A percentile compares a stretch with the other conserved stretches of the same genome.
Conservation (phyloP, 2,329 filamentous ascomycete genomes). For the Fusarium lateritium region DNA sequence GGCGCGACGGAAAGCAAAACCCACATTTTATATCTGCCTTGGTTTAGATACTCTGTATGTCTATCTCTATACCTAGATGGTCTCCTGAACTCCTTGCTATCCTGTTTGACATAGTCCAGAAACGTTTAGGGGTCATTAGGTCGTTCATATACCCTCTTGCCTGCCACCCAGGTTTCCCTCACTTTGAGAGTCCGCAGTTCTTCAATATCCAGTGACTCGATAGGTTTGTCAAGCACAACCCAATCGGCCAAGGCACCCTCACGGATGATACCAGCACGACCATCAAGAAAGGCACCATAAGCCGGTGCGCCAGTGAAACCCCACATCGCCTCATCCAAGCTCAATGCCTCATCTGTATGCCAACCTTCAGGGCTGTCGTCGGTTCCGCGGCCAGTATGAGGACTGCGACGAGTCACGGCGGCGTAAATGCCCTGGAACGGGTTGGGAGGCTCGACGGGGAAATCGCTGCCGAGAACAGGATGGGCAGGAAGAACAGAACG, state of each 20-base stretch:
- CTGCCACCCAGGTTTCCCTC: conserved; percentile 78
- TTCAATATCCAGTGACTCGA: conserved; percentile 66
- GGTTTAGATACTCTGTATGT: not conserved
- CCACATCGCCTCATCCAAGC: conserved; percentile 69
- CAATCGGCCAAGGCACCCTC: conserved; percentile 77
- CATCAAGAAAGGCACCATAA: conserved; percentile 71
- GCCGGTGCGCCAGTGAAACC: conserved; percentile 75
- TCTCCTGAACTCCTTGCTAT: conserved; percentile 7
- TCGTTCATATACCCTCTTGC: conserved; percentile 62
- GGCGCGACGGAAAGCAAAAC: not conserved
- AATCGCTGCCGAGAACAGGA: conserved; percentile 77
- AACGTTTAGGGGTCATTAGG: conserved; percentile 4
- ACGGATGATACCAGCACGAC: conserved; percentile 70
- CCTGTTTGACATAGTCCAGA: not conserved
- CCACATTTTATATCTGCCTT: conserved; percentile 11
- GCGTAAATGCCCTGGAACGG: conserved; percentile 80
- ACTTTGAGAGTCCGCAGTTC: conserved; percentile 69
- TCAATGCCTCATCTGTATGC: conserved; percentile 72
- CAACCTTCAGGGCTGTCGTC: conserved; percentile 67
- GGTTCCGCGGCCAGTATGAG: conserved; percentile 67
- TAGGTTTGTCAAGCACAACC: conserved; percentile 75
- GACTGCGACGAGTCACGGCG: conserved; percentile 73
- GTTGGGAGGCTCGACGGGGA: conserved; percentile 78
- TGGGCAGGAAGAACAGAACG: conserved; percentile 67
- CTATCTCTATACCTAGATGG: not conserved